Evolutionary conservation across 2,329 filamentous ascomycete genomes (phyloP), one percentile per base, ranked within the genome.

Genomic region (Didymella exigua): DNA sequence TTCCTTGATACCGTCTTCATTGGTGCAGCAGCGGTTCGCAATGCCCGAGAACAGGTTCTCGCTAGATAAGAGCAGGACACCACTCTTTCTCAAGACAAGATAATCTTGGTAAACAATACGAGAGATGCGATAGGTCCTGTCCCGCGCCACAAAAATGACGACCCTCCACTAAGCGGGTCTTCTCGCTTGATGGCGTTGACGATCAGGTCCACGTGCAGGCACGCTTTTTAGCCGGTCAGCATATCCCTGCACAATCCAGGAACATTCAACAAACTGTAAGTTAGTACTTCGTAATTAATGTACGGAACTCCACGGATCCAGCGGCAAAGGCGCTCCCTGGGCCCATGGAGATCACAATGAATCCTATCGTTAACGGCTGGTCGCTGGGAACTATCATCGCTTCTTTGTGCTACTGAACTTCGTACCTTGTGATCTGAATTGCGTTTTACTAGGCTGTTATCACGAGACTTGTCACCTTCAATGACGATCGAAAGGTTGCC

Each of bases 121-220:
- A 37, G 24, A 48, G 23, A 36, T 36, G 43, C 43, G 37, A 40
- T 26, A 30, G 30, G 36, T 19, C 19, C 44, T 42, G 27, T 52
- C 24, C 50, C 55, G 43, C 36, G 47, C 56, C 49, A 56, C 49
- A 30, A 45, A 43, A 37, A 57, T 49, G 46, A 55, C 43, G 48
- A 54, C 43, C 37, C 13, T 50, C 21, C 38, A 40, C 53, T 37
- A 60, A 52, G 58, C 55, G 53, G 59, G 48, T 36, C 42, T 29
- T 19, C 44, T 62, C 54, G 56, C 59, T 63, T 60, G 21, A 33
- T 62, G 50, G 61, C 53, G 57, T 54, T 52, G 60, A 61, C 47
- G 57, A 58, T 63, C 52, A 57, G 37, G 51, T 54, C 59, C 60
- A 65, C 61, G 59, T 68, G 62, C 60, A 58, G 41, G 46, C 49